Evolutionary conservation across 257 asterid species (phyloP).

Genomic region (Primulina eburnea): DNA sequence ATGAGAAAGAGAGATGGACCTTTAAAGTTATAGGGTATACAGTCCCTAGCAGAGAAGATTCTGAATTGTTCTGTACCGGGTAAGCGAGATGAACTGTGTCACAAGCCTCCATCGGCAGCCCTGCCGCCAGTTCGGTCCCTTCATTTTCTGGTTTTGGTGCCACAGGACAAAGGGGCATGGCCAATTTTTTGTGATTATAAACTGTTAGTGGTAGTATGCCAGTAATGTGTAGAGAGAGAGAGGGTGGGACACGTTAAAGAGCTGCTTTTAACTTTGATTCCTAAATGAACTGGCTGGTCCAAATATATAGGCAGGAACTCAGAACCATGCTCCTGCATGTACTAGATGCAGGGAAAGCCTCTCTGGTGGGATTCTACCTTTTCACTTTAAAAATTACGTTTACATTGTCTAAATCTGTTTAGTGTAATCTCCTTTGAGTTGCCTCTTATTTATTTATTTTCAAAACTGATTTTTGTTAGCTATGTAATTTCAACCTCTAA

Average conservation of each 20-base stretch:
- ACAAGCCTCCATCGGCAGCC: constrained; percentile 32
- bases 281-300: constrained; percentile 44
- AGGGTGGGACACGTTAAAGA: constrained; percentile 29
- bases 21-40: constrained; percentile 61
- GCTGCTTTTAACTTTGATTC: constrained; percentile 41
- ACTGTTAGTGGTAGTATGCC: constrained; percentile 23
- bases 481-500: background rate
- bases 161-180: constrained; percentile 65
- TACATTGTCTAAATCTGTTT: constrained; percentile 39
- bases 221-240: constrained; percentile 25
- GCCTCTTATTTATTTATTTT: constrained; percentile 14
- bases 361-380: constrained; percentile 58
- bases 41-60: constrained; percentile 48
- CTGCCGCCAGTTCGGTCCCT: constrained; percentile 38
- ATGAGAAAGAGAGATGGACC: constrained; percentile 42
- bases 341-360: constrained; percentile 49
- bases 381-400: constrained; percentile 40
- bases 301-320: constrained; percentile 49
- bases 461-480: background rate
- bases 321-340: constrained; percentile 33
- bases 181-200: constrained; percentile 23
- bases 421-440: constrained; percentile 25
- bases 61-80: constrained; percentile 41
- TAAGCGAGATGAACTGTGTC: constrained; percentile 36
- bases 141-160: constrained; percentile 53